These are phyloP conservation scores for Eruca vesicaria DNA, from an alignment of 441 rosid genomes.

Conservation along the genomic window DNA sequence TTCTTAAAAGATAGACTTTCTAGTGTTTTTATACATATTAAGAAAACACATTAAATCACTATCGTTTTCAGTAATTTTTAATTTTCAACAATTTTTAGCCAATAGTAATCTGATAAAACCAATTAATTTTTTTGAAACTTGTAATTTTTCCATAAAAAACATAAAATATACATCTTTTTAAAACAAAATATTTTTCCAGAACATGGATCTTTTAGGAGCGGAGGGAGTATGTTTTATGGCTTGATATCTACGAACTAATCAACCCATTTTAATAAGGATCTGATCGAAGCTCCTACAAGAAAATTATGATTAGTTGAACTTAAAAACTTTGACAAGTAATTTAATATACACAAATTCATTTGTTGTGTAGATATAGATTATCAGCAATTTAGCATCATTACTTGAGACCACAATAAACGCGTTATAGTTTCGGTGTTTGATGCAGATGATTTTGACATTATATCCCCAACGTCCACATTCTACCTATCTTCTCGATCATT, in stretches of 20 bases:
- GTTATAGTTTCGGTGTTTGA: background rate
- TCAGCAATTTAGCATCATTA: background rate
- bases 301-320: background rate
- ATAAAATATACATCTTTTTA: no score
- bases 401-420: constrained; percentile 12
- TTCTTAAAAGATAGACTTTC: no score
- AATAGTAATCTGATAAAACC: no score
- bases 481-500: constrained; percentile 6
- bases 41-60: no score
- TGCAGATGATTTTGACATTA: background rate
- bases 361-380: background rate
- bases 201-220: no score
- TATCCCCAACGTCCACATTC: constrained; percentile 6
- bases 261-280: background rate
- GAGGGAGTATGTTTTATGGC: background rate
- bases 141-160: no score
- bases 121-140: no score
- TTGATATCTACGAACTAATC: background rate
- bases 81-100: no score
- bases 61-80: no score
- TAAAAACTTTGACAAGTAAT: background rate
- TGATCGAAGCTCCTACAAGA: background rate
- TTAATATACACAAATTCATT: background rate
- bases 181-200: no score
- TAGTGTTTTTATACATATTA: no score